Percentiles rank a stretch among this genome's conserved stretches.
These are phyloP conservation scores for Canavalia ensiformis DNA, from an alignment of 306 rosid species.

Conservation along the genomic window DNA sequence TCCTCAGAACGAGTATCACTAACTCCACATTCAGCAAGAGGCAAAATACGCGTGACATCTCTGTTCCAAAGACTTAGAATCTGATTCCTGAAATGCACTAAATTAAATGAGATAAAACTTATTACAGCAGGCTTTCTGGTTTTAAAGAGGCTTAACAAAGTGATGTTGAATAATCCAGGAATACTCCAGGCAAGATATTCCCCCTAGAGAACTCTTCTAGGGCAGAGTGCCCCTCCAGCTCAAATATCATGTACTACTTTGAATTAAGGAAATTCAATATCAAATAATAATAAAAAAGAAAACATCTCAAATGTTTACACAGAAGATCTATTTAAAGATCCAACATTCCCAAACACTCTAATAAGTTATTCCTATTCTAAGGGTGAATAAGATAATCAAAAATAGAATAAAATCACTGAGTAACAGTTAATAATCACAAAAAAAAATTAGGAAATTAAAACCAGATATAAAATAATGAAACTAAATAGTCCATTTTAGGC, in stretches of 20 bases:
- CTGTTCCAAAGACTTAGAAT: conserved; percentile 89
- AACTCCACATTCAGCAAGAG: conserved; percentile 92
- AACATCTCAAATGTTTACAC: conserved; percentile 3
- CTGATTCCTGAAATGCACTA: conserved; percentile 77
- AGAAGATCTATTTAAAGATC: background rate
- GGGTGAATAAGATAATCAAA: conserved; percentile 8
- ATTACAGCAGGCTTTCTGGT: conserved; percentile 29
- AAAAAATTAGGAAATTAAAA: conserved; percentile 6
- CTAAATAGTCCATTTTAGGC: background rate
- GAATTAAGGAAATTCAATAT: conserved; percentile 12
- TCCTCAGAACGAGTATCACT: conserved; percentile 58
- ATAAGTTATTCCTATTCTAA: conserved; percentile 3
- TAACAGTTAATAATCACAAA: background rate
- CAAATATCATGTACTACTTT: conserved; percentile 30
- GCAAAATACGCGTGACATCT: conserved; percentile 91
- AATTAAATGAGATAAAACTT: conserved; percentile 44
- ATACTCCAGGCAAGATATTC: conserved; percentile 13
- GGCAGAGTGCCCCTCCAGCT: background rate
- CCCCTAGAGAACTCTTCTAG: background rate
- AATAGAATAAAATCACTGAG: conserved; percentile 36
- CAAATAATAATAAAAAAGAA: background rate
- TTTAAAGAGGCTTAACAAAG: conserved; percentile 18
- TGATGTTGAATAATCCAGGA: conserved; percentile 14
- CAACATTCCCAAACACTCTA: conserved; percentile 24
- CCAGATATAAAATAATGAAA: conserved; percentile 10